Evolutionary conservation across 2,329 filamentous ascomycete species (phyloP).

Genomic region (Arthrobotrys megalospora): DNA sequence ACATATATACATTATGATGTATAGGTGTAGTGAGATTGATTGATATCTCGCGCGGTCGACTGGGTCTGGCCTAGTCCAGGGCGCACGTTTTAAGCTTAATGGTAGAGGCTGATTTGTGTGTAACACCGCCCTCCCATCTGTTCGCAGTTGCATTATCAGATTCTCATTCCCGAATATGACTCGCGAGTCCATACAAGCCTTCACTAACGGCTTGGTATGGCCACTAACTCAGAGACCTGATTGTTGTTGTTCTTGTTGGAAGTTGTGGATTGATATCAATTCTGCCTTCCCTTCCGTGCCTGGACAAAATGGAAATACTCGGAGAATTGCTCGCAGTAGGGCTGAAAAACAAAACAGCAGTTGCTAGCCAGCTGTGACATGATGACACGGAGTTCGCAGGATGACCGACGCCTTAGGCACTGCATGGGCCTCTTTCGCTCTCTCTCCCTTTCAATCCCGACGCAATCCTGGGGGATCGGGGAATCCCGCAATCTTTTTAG

Average conservation of each 20-base stretch:
- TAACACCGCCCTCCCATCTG: neutral
- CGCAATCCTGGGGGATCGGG: neutral
- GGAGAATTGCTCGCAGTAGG: neutral
- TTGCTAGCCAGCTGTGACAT: neutral
- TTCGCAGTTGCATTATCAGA: neutral
- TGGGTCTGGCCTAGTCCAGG: neutral
- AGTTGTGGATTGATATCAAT: neutral
- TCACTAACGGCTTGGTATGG: constrained; percentile 2
- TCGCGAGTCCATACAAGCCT: neutral
- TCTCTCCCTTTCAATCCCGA: neutral
- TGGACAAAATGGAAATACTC: neutral
- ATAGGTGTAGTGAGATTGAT: too few relatives aligned
- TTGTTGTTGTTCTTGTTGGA: neutral
- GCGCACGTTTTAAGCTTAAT: constrained; percentile 21
- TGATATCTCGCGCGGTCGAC: neutral
- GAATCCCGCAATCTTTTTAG: constrained; percentile 6
- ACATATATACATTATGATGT: too few relatives aligned
- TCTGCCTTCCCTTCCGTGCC: neutral
- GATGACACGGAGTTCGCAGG: neutral
- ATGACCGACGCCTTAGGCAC: constrained; percentile 12
- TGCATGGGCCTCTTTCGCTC: neutral
- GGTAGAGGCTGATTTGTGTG: constrained; percentile 18
- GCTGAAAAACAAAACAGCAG: constrained; percentile 12
- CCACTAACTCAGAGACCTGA: neutral
- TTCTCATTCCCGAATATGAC: neutral